A percentile compares a stretch with the other conserved stretches of the same genome.
phyloP scores from a whole-genome alignment of 257 asterid species.

The Knoxia roxburghii region DNA sequence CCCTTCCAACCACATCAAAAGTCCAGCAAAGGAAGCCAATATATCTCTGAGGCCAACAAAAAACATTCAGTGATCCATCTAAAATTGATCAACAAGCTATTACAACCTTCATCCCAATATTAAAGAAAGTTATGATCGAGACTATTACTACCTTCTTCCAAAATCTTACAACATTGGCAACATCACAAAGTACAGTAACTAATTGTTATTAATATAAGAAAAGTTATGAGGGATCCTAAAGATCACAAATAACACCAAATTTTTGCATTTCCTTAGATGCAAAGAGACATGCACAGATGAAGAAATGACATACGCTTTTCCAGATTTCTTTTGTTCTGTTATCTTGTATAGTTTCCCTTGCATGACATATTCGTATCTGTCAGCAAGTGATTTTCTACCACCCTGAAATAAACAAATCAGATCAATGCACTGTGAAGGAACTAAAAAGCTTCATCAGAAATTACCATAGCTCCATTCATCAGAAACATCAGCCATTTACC shows the following conservation, averaged over 20 bases:
- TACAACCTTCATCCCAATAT: too few relatives aligned
- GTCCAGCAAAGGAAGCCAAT: slow-evolving; percentile 71
- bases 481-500: background rate
- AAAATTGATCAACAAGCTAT: too few relatives aligned
- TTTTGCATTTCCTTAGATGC: too few relatives aligned
- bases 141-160: too few relatives aligned
- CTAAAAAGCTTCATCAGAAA: background rate
- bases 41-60: slow-evolving; percentile 44
- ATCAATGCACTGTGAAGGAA: too few relatives aligned
- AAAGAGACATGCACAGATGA: background rate
- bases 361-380: slow-evolving; percentile 86
- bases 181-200: too few relatives aligned
- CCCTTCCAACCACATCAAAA: slow-evolving; percentile 64
- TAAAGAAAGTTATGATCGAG: too few relatives aligned
- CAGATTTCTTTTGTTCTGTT: slow-evolving; percentile 56
- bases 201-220: too few relatives aligned
- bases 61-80: background rate
- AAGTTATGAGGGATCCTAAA: background rate
- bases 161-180: too few relatives aligned
- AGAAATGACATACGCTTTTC: slow-evolving; percentile 60
- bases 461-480: background rate
- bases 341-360: slow-evolving; percentile 84
- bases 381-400: slow-evolving; percentile 72
- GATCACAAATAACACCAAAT: background rate
- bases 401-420: slow-evolving; percentile 41